A percentile compares a stretch with the other conserved stretches of the same genome.
These are phyloP conservation scores for Gamsiella multidivaricata DNA, from an alignment of 192 early-diverging fungal genomes.

Conservation along the genomic window DNA sequence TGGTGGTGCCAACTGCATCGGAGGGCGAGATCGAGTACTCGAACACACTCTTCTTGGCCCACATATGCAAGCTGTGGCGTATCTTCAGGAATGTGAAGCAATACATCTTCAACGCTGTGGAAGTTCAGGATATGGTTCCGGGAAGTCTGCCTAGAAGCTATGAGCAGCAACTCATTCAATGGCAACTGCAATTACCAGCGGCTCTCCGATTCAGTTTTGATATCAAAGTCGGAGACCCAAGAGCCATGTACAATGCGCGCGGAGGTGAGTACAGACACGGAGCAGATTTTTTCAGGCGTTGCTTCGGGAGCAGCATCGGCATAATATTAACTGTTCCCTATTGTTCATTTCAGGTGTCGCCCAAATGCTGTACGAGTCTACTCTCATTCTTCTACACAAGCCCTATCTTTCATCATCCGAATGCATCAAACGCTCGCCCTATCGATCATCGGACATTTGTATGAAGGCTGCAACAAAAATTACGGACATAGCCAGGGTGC, in stretches of 20 bases:
- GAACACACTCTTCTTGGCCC: conserved; percentile 31
- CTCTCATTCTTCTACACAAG: conserved; percentile 43
- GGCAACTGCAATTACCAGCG: conserved; percentile 43
- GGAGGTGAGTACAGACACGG: conserved; percentile 16
- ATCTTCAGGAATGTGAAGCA: conserved; percentile 45
- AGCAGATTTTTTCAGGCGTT: background rate
- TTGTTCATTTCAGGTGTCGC: conserved; percentile 22
- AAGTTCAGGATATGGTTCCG: conserved; percentile 41
- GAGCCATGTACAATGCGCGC: conserved; percentile 31
- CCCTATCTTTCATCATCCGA: conserved; percentile 22
- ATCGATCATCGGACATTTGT: conserved; percentile 43
- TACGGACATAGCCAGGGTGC: conserved; percentile 23
- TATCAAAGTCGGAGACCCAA: conserved; percentile 17
- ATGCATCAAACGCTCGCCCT: conserved; percentile 1
- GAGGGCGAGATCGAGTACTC: conserved; percentile 46
- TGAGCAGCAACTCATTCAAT: conserved; percentile 47
- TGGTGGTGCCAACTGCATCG: conserved; percentile 15
- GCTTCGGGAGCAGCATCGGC: background rate
- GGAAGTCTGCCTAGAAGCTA: conserved; percentile 45
- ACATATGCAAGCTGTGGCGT: conserved; percentile 43
- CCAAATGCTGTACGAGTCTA: conserved; percentile 44
- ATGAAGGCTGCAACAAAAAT: conserved; percentile 46
- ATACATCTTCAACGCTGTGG: conserved; percentile 37
- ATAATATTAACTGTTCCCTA: background rate
- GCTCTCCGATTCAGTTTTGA: conserved; percentile 40